Conservation (phyloP, 768 basidiomycete species). For the Leccinum uliginosum region DNA sequence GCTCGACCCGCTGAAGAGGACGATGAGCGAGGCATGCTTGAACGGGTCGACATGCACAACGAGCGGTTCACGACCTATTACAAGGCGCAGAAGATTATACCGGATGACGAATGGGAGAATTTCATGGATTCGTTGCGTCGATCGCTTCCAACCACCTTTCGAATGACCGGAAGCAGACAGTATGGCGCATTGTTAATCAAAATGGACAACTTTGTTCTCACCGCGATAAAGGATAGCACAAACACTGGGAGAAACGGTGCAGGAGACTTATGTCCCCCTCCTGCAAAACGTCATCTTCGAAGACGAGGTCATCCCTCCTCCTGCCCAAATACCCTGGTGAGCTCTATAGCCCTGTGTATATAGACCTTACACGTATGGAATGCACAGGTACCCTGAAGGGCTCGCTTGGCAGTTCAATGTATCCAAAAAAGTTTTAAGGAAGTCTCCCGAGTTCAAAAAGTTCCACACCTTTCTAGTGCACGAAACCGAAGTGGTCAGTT, state of each 20-base stretch:
- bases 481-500: constrained; percentile 91
- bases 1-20: constrained; percentile 18
- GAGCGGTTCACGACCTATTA: constrained; percentile 67
- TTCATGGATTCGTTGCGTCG: constrained; percentile 63
- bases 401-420: constrained; percentile 97
- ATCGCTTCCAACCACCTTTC: constrained; percentile 90
- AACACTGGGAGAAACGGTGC: constrained; percentile 77
- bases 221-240: constrained; percentile 49
- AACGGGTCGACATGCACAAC: constrained; percentile 65
- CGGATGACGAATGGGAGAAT: constrained; percentile 72
- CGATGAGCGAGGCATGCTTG: constrained; percentile 49
- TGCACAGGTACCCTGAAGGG: constrained; percentile 83
- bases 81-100: constrained; percentile 68
- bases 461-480: constrained; percentile 97
- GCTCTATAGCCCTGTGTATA: constrained; percentile 3
- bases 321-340: constrained; percentile 82
- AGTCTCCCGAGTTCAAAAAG: constrained; percentile 83
- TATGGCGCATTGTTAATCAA: constrained; percentile 31
- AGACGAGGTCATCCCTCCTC: constrained; percentile 69
- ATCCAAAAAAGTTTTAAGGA: constrained; percentile 82
- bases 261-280: constrained; percentile 71
- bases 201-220: not conserved
- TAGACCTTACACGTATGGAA: not conserved
- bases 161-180: constrained; percentile 87
- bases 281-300: constrained; percentile 74